Base-by-base conservation (phyloP, 1,284 basidiomycete species). In the Anthracocystis walkeri region DNA sequence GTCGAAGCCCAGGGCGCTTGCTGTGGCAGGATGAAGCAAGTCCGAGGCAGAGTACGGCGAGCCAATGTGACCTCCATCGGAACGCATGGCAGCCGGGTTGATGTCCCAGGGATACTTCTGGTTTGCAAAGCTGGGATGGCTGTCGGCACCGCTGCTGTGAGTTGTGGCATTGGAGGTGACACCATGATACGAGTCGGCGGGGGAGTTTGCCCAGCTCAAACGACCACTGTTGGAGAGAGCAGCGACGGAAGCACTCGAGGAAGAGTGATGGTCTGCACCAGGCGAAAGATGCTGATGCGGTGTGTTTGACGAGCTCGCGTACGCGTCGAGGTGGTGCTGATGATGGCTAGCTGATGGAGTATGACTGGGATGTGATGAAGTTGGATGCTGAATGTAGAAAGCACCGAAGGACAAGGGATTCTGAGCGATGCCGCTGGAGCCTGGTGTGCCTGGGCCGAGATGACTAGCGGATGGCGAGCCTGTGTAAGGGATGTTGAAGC, bases 161-260 rank as follows among this genome's bases (percentile, higher is more conserved):
- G 72, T 70, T 23, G 72, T 75, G n/a, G 69, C 69, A 20, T 68
- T 72, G 56, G 74, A 72, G 6, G 65, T 54, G 1, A 76, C 58
- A 46, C 69, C 65, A n/a, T 76, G 69, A 27, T 76, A 76, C 14
- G 74, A 72, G 25, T 76, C 74, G 8, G 74, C 69, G 2, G 74
- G 74, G 8, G 69, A 72, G 54, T 72, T 72, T 27, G 65, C 69
- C 74, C 74, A 76, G 59, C 74, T 76, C 21, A 76, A 35, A 38
- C 69, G 65, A 38, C 74, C 74, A 52, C 69, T 72, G 50, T 76
- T 72, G 55, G 74, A 76, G 53, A 76, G 56, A 16, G 74, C 68
- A 20, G 74, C 74, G 12, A 72, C 65, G 20, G 65, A 72, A 25
- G 68, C 59, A 42, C 74, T 60, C 7, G 69, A 72, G 6, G 74